Conservation (phyloP, 2,329 filamentous ascomycete species). For the Epichloe gansuensis region DNA sequence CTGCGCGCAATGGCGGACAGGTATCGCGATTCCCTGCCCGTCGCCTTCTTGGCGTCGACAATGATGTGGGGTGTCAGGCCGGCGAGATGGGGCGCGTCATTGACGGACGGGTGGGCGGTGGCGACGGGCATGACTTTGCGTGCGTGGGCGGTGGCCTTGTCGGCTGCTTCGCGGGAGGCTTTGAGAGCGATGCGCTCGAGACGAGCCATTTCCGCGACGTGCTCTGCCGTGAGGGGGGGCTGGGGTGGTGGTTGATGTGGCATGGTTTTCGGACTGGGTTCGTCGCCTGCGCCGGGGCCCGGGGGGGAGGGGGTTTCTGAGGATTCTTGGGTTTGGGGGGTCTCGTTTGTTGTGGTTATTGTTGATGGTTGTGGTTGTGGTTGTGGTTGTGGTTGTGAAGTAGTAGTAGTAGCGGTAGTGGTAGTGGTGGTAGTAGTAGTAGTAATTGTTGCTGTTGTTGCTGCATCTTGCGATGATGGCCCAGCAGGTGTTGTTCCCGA, state of each 20-base stretch:
- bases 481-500: background rate
- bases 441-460: background rate
- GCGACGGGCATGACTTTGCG: slow-evolving; percentile 34
- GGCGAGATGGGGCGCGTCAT: slow-evolving; percentile 43
- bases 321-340: background rate
- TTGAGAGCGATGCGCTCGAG: slow-evolving; percentile 45
- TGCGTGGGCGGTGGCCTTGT: slow-evolving; percentile 42
- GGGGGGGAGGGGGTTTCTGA: slow-evolving; percentile 10
- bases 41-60: slow-evolving; percentile 64
- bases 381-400: background rate
- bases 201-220: slow-evolving; percentile 48
- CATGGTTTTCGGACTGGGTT: slow-evolving; percentile 1
- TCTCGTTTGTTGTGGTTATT: background rate
- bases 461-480: background rate
- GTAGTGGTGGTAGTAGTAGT: too few species aligned
- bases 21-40: slow-evolving; percentile 64
- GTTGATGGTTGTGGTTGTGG: background rate
- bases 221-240: slow-evolving; percentile 32
- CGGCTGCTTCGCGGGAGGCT: slow-evolving; percentile 39
- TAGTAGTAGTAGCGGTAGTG: too few species aligned
- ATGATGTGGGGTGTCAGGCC: slow-evolving; percentile 54
- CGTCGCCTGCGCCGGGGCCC: background rate
- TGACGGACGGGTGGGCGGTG: slow-evolving; percentile 43
- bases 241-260: background rate
- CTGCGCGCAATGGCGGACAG: slow-evolving; percentile 45